Percentiles rank a stretch among this genome's conserved stretches.
Evolutionary conservation across 2,329 filamentous ascomycete genomes (phyloP).

Genomic region (Ploettnerulaceae sp.): DNA sequence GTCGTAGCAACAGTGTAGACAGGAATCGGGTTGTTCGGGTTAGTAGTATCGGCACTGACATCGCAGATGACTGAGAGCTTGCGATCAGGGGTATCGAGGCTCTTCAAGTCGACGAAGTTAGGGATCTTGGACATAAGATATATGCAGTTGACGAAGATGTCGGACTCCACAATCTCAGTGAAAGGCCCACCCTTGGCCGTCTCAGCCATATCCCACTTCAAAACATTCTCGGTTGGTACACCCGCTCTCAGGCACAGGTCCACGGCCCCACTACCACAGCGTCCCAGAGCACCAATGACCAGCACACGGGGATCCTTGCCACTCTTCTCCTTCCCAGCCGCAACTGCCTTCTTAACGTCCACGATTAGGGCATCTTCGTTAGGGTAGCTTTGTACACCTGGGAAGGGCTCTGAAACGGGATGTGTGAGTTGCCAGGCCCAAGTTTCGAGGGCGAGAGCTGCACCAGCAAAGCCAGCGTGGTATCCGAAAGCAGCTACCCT

Average conservation of each 20-base stretch:
- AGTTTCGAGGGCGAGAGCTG: constrained; percentile 69
- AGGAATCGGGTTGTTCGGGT: constrained; percentile 63
- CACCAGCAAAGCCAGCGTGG: constrained; percentile 68
- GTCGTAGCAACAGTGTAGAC: constrained; percentile 83
- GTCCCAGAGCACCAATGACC: constrained; percentile 78
- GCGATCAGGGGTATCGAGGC: constrained; percentile 61
- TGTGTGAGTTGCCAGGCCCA: constrained; percentile 81
- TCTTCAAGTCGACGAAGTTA: constrained; percentile 71
- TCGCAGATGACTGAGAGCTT: constrained; percentile 78
- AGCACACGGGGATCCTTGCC: constrained; percentile 69
- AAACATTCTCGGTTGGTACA: constrained; percentile 62
- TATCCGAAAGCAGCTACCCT: constrained; percentile 61
- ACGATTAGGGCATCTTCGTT: constrained; percentile 70
- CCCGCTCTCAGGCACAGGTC: constrained; percentile 74
- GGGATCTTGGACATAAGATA: constrained; percentile 77
- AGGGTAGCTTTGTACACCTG: constrained; percentile 61
- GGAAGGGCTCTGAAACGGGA: constrained; percentile 59
- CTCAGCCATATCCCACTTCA: constrained; percentile 71
- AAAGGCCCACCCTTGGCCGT: constrained; percentile 68
- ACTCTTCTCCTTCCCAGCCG: constrained; percentile 59
- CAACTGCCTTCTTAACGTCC: constrained; percentile 68
- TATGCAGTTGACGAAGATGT: constrained; percentile 85
- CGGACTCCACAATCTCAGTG: constrained; percentile 67
- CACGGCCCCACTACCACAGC: constrained; percentile 80
- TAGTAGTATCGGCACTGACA: constrained; percentile 70